Conservation (phyloP, 2,329 filamentous ascomycete species). For the Ophiostoma angusticollis region DNA sequence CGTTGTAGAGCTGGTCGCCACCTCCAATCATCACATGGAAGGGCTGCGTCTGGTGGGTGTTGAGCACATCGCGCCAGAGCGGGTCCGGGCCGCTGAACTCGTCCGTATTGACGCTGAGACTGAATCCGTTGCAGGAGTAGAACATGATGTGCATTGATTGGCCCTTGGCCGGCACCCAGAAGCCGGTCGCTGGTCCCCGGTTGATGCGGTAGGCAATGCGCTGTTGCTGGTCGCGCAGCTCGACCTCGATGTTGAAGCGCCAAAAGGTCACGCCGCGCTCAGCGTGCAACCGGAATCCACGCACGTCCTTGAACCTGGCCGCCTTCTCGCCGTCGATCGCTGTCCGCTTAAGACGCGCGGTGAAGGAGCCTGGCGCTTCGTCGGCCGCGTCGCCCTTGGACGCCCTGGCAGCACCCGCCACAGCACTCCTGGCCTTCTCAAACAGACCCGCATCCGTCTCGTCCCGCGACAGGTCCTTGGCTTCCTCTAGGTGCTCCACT, state of each 20-base stretch:
- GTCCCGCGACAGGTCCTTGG: constrained; percentile 61
- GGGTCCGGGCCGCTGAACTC: constrained; percentile 86
- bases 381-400: constrained; percentile 30
- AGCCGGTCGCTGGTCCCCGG: constrained; percentile 71
- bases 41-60: constrained; percentile 76
- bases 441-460: constrained; percentile 78
- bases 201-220: constrained; percentile 95
- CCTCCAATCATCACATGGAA: constrained; percentile 99
- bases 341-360: constrained; percentile 38
- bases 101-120: constrained; percentile 61
- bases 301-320: constrained; percentile 71
- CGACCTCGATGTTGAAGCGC: constrained; percentile 91
- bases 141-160: constrained; percentile 99
- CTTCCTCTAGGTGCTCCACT: constrained; percentile 73
- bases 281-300: constrained; percentile 67
- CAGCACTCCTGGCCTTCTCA: constrained; percentile 47
- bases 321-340: constrained; percentile 65
- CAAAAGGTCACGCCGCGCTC: constrained; percentile 90
- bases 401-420: constrained; percentile 30
- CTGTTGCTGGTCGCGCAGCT: constrained; percentile 64
- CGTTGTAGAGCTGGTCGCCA: constrained; percentile 95
- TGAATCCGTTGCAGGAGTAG: constrained; percentile 95
- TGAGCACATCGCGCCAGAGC: constrained; percentile 91
- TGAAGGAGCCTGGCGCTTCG: constrained; percentile 38
- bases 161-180: constrained; percentile 81